Percentiles rank a stretch among this genome's conserved stretches.
Evolutionary conservation across 2,329 filamentous ascomycete genomes (phyloP).

Genomic region (Ascochyta koolunga): DNA sequence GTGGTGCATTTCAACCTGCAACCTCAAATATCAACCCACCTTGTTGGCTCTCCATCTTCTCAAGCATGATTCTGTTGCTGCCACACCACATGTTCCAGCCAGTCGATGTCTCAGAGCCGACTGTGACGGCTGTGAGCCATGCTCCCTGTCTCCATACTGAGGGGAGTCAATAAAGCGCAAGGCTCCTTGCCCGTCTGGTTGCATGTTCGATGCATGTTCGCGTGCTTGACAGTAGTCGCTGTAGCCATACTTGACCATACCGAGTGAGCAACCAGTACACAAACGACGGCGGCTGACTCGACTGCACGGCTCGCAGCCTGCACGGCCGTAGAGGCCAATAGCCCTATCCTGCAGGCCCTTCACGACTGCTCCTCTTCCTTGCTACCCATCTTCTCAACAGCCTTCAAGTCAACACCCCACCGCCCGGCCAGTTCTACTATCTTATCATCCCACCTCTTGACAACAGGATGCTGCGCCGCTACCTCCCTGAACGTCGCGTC

Average conservation of each 20-base stretch:
- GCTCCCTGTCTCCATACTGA: not conserved
- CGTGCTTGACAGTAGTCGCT: not conserved
- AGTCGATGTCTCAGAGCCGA: not conserved
- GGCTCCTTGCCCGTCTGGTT: not conserved
- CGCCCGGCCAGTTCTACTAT: constrained; percentile 51
- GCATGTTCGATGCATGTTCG: not conserved
- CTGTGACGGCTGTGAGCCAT: not conserved
- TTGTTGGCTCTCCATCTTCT: not conserved
- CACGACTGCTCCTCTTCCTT: constrained; percentile 39
- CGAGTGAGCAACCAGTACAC: not conserved
- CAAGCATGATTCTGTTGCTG: not conserved
- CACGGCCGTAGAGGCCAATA: not conserved
- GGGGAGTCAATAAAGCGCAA: not conserved
- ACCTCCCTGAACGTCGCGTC: constrained; percentile 53
- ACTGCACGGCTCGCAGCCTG: not conserved
- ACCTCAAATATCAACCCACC: not conserved
- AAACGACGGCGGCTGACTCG: not conserved
- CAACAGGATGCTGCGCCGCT: constrained; percentile 69
- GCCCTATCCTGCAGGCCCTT: not conserved
- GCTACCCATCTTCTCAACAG: constrained; percentile 46
- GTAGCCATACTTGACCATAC: not conserved
- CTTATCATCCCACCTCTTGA: constrained; percentile 65
- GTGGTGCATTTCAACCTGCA: not conserved
- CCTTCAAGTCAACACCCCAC: constrained; percentile 50
- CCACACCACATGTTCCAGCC: not conserved